Base-by-base conservation (phyloP, 2,329 filamentous ascomycete genomes). In the Cladosporium velox region DNA sequence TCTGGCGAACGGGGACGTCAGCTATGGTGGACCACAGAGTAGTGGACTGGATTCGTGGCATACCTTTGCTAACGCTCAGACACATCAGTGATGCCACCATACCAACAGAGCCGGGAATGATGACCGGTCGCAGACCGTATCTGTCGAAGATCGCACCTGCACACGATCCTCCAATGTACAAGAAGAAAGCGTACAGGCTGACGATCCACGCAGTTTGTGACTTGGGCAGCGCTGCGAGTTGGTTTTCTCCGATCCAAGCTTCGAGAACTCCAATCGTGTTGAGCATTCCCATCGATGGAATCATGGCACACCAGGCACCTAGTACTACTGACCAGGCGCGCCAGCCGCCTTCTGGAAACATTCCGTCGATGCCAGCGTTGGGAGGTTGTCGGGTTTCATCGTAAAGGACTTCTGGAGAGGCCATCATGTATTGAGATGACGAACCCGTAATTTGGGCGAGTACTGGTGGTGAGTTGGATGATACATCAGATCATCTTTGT, bases 261-360 rank as follows among this genome's bases (percentile, higher is more conserved):
- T 64, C 60, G 24, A 64, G 30, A 2, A 64, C 30, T 14, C 49
- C 60, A 4, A 57, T 44, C 2, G 60, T 64, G 4, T 64, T 64
- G 6, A 64, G 35, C 34, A 64, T 54, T n/a, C 60, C 60, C 60
- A 64, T 64, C 21, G 49, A 55, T 11, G 60, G 60, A 2, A 64
- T 26, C 60, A 64, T 64, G 2, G 63, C 63, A 21, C 63, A 65
- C 54, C 52, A 65, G 26, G 63, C 52, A 21, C 63, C 63, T 18
- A 65, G 14, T 2, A 65, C 63, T 2, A 65, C 63, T 28, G n/a
- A 26, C 63, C 63, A 65, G 11, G 63, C 63, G 1, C 44, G 38
- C n/a, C 24, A 34, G 4, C 63, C 63, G 28, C 63, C 63, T 30
- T 65, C 63, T 34, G 63, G 63, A 15, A 35, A 59, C 4, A 6